These are phyloP conservation scores for Colletotrichum sidae DNA, from an alignment of 2,329 filamentous ascomycete genomes.

Conservation along the genomic window DNA sequence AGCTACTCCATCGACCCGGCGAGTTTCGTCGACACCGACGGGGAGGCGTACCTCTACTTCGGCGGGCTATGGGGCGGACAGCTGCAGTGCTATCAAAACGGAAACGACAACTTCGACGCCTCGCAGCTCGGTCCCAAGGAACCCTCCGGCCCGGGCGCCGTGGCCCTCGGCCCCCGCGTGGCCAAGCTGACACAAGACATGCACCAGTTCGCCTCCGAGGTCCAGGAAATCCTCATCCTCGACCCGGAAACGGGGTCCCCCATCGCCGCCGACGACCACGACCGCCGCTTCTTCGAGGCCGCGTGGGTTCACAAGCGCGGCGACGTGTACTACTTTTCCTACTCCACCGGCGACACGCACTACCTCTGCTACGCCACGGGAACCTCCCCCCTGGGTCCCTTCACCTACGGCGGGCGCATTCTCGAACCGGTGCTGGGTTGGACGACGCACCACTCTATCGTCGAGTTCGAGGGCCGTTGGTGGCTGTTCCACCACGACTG, in stretches of 20 bases:
- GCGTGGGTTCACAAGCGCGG: conserved; percentile 82
- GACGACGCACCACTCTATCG: conserved; percentile 86
- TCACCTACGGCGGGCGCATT: conserved; percentile 77
- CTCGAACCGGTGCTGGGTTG: conserved; percentile 82
- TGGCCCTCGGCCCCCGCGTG: conserved; percentile 74
- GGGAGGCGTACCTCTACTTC: conserved; percentile 68
- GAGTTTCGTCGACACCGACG: conserved; percentile 72
- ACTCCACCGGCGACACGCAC: conserved; percentile 83
- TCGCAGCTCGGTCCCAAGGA: conserved; percentile 68
- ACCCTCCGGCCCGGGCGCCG: conserved; percentile 64
- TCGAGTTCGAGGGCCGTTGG: conserved; percentile 78
- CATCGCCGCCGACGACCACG: conserved; percentile 75
- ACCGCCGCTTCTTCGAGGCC: conserved; percentile 82
- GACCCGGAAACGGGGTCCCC: conserved; percentile 70
- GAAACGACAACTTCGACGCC: conserved; percentile 65
- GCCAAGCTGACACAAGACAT: conserved; percentile 74
- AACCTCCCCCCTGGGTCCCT: conserved; percentile 75
- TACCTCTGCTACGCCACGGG: conserved; percentile 77
- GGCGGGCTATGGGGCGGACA: conserved; percentile 86
- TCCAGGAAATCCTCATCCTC: conserved; percentile 73
- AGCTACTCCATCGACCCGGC: conserved; percentile 84
- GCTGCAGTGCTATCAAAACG: conserved; percentile 77
- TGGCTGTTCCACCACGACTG: conserved; percentile 84
- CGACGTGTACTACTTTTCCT: conserved; percentile 79
- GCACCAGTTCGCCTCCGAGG: conserved; percentile 66